phyloP scores from a whole-genome alignment of 2,329 filamentous ascomycete species.

The Ceratocystis harringtonii region DNA sequence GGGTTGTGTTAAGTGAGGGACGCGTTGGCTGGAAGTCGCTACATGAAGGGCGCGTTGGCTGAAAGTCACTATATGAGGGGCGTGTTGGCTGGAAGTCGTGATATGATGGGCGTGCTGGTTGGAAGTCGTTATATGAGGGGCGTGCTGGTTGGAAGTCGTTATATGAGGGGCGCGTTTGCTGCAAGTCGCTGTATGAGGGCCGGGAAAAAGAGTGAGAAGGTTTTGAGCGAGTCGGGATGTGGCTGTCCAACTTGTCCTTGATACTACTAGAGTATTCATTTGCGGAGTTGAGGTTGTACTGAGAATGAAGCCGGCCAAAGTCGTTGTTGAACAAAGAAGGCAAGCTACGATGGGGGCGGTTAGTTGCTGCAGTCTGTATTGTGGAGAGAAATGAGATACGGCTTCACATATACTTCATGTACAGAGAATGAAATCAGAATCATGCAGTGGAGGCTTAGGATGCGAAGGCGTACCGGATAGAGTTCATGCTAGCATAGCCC shows the following conservation, averaged over 20 bases:
- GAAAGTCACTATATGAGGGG: no score
- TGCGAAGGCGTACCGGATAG: conserved; percentile 24
- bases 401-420: no score
- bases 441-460: neutral
- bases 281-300: conserved; percentile 32
- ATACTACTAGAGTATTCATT: conserved; percentile 36
- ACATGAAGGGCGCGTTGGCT: neutral
- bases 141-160: no score
- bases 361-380: conserved; percentile 19
- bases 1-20: conserved; percentile 25
- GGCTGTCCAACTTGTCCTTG: conserved; percentile 39
- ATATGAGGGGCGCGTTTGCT: no score
- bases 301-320: conserved; percentile 38
- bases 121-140: no score
- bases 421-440: no score
- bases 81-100: no score
- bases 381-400: conserved; percentile 14
- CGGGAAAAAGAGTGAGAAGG: conserved; percentile 5
- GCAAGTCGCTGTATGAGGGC: no score
- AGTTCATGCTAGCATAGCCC: conserved; percentile 31
- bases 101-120: no score
- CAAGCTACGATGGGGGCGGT: conserved; percentile 23
- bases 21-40: conserved; percentile 26
- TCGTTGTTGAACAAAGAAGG: conserved; percentile 27
- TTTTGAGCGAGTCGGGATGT: conserved; percentile 31